Conservation (phyloP, 75 land plant genomes). For the Adiantum capillusveneris region DNA sequence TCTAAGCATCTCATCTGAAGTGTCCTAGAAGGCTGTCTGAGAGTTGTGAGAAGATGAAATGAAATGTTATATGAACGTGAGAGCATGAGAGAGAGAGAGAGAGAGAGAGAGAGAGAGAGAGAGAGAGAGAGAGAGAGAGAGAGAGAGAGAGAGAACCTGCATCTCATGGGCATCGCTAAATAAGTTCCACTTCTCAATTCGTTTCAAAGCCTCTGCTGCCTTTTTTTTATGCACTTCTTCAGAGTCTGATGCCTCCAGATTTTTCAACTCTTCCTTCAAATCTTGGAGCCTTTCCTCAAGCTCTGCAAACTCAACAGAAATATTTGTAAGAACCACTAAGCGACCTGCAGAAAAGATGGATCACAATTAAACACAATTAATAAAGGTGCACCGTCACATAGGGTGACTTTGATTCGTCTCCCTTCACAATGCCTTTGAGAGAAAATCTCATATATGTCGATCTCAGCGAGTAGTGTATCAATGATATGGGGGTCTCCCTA, state of each 20-base stretch:
- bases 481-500: conserved; percentile 81
- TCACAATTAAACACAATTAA: too few relatives aligned
- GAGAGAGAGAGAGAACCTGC: not conserved
- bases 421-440: conserved; percentile 85
- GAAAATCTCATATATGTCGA: conserved; percentile 92
- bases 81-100: too few relatives aligned
- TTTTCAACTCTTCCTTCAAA: conserved; percentile 62
- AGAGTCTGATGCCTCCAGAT: conserved; percentile 45
- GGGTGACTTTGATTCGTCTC: conserved; percentile 67
- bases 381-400: conserved; percentile 69
- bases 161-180: conserved; percentile 77
- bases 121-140: too few relatives aligned
- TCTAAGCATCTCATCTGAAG: too few relatives aligned
- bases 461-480: conserved; percentile 85
- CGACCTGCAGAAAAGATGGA: too few relatives aligned
- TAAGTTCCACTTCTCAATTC: conserved; percentile 93
- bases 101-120: not conserved
- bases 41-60: too few relatives aligned
- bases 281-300: conserved; percentile 91
- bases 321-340: too few relatives aligned
- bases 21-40: too few relatives aligned
- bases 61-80: too few relatives aligned
- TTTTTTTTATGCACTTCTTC: conserved; percentile 64
- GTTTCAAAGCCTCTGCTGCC: conserved; percentile 69
- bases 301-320: conserved; percentile 37